Percentiles rank a stretch among this genome's conserved stretches.
These are phyloP conservation scores for Paramyrothecium roridum DNA, from an alignment of 2,329 filamentous ascomycete genomes.

Conservation along the genomic window DNA sequence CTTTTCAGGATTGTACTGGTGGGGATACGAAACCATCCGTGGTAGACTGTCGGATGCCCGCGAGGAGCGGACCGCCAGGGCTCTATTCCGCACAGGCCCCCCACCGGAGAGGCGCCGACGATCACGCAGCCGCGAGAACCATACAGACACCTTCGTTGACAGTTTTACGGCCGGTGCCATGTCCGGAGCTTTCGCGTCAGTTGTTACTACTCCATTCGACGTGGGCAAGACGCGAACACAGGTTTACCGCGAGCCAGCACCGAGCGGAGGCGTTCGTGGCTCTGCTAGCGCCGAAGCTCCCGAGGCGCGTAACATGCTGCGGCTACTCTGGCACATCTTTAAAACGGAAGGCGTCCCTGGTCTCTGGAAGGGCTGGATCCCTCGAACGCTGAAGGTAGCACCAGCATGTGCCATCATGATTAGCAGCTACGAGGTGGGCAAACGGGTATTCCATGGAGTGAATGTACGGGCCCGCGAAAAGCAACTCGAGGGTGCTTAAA, in stretches of 20 bases:
- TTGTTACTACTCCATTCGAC: conserved; percentile 92
- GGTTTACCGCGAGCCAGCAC: conserved; percentile 60
- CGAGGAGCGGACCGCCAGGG: conserved; percentile 43
- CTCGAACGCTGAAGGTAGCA: conserved; percentile 88
- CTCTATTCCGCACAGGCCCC: conserved; percentile 26
- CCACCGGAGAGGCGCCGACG: conserved; percentile 39
- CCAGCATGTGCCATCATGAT: conserved; percentile 99
- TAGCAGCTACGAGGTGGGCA: conserved; percentile 93
- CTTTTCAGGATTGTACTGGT: conserved; percentile 97
- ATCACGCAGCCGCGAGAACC: conserved; percentile 58
- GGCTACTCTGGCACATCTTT: conserved; percentile 89
- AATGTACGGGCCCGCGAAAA: conserved; percentile 49
- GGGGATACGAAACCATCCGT: conserved; percentile 87
- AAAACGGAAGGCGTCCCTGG: conserved; percentile 76
- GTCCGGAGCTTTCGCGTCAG: conserved; percentile 80
- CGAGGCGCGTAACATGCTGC: conserved; percentile 74
- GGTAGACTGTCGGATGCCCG: conserved; percentile 68
- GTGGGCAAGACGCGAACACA: conserved; percentile 96
- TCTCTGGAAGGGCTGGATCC: conserved; percentile 88
- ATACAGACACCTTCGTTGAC: conserved; percentile 76
- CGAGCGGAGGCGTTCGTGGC: conserved; percentile 24
- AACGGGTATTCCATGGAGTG: conserved; percentile 75
- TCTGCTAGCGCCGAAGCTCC: conserved; percentile 46
- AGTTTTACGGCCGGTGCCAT: conserved; percentile 83
- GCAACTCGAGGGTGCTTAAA: not conserved